Conservation (phyloP, 176 grass and related monocot genomes). For the Aegilops speltoides region DNA sequence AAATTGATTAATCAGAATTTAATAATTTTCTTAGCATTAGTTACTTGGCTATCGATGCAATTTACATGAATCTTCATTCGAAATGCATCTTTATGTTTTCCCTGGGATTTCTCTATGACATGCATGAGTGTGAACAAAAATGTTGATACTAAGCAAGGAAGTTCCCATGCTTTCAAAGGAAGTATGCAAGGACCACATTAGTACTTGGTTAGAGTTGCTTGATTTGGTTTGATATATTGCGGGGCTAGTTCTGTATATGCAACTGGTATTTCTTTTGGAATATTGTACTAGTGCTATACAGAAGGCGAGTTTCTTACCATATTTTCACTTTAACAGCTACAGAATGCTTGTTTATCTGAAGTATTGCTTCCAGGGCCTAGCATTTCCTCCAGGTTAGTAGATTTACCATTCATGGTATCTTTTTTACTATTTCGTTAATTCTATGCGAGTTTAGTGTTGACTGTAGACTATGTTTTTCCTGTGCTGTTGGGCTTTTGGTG, state of each 20-base stretch:
- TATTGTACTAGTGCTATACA: slow-evolving; percentile 1
- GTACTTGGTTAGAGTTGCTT: slow-evolving; percentile 1
- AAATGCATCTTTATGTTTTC: neutral
- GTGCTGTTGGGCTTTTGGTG: neutral
- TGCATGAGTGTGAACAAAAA: slow-evolving; percentile 15
- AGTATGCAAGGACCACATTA: no score
- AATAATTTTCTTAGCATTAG: neutral
- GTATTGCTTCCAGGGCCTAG: slow-evolving; percentile 93
- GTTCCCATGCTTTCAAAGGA: neutral
- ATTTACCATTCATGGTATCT: neutral
- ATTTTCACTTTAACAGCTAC: slow-evolving; percentile 61
- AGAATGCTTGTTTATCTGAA: slow-evolving; percentile 98
- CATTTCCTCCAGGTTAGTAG: slow-evolving; percentile 90
- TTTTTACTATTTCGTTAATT: slow-evolving; percentile 19
- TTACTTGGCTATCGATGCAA: neutral
- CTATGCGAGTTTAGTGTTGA: slow-evolving; percentile 25
- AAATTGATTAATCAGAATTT: slow-evolving; percentile 19
- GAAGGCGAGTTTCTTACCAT: slow-evolving; percentile 26
- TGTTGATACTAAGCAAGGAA: neutral
- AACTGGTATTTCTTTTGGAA: slow-evolving; percentile 1
- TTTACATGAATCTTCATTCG: neutral
- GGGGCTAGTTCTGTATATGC: neutral
- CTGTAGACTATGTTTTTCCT: neutral
- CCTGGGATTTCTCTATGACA: neutral
- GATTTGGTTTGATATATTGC: slow-evolving; percentile 31